Evolutionary conservation across 495 filamentous ascomycete genomes (phyloP).

Genomic region (Chlorociboria aeruginascens): DNA sequence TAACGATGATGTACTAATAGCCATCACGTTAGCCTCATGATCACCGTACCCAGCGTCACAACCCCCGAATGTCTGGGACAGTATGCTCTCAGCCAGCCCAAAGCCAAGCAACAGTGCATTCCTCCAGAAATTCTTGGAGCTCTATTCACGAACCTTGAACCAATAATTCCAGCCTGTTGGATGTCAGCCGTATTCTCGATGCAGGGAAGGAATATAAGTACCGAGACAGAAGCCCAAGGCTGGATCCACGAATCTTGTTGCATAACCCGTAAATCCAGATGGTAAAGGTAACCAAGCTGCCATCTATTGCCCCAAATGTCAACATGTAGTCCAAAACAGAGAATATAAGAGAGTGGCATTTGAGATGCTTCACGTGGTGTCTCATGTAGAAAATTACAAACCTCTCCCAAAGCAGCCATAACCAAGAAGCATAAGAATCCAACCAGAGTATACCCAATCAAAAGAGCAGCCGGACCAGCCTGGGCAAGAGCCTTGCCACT

Average conservation of each 20-base stretch:
- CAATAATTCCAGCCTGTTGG: conserved; percentile 15
- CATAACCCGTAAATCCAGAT: conserved; percentile 19
- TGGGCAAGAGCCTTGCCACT: conserved; percentile 28
- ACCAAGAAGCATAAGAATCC: conserved; percentile 51
- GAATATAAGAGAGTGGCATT: conserved; percentile 11
- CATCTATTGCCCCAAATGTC: conserved; percentile 30
- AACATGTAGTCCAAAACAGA: conserved; percentile 7
- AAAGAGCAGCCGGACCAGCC: conserved; percentile 48
- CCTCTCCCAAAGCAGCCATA: conserved; percentile 43
- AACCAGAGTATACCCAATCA: conserved; percentile 61
- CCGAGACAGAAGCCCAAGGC: conserved; percentile 12
- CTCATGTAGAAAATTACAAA: neutral
- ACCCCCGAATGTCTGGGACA: neutral
- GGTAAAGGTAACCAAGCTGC: conserved; percentile 61
- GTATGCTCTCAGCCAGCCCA: neutral
- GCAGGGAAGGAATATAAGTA: too few species aligned
- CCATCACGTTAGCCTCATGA: neutral
- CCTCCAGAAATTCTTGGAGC: neutral
- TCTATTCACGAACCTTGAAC: conserved; percentile 13
- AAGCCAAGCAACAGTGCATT: neutral
- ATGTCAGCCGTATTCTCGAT: too few species aligned
- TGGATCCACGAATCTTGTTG: conserved; percentile 17
- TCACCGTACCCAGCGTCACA: neutral
- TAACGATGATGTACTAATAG: conserved; percentile 6
- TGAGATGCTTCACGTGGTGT: neutral